Conservation (phyloP, 1,139 yeast genomes). For the Blastobotrys aristatus region DNA sequence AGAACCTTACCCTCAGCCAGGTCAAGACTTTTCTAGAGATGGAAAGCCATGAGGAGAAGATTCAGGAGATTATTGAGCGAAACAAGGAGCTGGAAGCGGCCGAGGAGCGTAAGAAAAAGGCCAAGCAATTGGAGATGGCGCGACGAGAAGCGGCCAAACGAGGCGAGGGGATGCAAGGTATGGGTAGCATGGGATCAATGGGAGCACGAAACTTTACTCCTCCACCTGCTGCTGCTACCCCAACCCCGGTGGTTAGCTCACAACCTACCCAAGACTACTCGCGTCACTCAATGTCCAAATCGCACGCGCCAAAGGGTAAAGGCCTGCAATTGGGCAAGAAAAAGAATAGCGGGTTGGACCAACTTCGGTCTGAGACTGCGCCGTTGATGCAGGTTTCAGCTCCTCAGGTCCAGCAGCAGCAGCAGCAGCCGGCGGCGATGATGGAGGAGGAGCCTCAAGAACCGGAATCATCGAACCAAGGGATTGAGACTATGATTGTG, state of each 20-base stretch:
- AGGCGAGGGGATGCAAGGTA: slow-evolving; percentile 25
- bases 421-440: slow-evolving; percentile 22
- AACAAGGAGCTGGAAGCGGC: slow-evolving; percentile 96
- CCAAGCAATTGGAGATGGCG: slow-evolving; percentile 76
- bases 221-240: slow-evolving; percentile 12
- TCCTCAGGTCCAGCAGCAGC: background rate
- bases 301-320: slow-evolving; percentile 47
- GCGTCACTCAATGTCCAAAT: background rate
- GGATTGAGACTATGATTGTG: slow-evolving; percentile 69
- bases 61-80: slow-evolving; percentile 94
- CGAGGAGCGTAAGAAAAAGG: slow-evolving; percentile 94
- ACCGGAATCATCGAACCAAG: slow-evolving; percentile 54
- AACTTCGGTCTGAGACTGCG: slow-evolving; percentile 43
- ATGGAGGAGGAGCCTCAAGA: slow-evolving; percentile 29
- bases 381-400: slow-evolving; percentile 23
- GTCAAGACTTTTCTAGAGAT: slow-evolving; percentile 87
- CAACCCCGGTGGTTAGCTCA: slow-evolving; percentile 15
- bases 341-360: slow-evolving; percentile 36
- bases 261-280: slow-evolving; percentile 16
- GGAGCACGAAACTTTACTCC: slow-evolving; percentile 12
- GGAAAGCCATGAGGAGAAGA: slow-evolving; percentile 98
- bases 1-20: slow-evolving; percentile 75
- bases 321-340: slow-evolving; percentile 83
- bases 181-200: slow-evolving; percentile 1
- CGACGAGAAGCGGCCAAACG: slow-evolving; percentile 75